Evolutionary conservation across 306 rosid genomes (phyloP).

Genomic region (Prunus mume): DNA sequence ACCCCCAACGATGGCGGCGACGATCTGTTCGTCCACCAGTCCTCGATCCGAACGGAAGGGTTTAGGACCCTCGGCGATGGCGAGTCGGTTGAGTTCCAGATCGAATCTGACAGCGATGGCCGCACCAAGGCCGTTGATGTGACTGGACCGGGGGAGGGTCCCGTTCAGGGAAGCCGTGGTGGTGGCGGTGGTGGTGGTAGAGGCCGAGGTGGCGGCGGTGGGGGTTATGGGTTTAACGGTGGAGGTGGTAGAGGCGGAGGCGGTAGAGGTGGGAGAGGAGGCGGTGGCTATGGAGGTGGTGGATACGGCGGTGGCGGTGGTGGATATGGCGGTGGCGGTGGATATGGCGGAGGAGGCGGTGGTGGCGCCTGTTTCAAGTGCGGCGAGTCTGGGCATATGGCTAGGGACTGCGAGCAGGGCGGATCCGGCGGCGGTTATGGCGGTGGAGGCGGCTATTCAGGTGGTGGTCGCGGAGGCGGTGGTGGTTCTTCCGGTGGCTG

Average conservation of each 20-base stretch:
- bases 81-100: slow-evolving; percentile 63
- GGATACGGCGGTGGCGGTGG: slow-evolving; percentile 20
- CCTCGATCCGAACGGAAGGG: slow-evolving; percentile 71
- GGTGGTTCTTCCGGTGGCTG: slow-evolving; percentile 37
- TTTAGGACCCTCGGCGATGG: slow-evolving; percentile 80
- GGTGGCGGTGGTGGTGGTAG: slow-evolving; percentile 32
- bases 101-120: slow-evolving; percentile 58
- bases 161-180: slow-evolving; percentile 63
- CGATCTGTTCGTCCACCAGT: slow-evolving; percentile 83
- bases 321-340: slow-evolving; percentile 38
- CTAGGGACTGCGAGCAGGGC: slow-evolving; percentile 43
- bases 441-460: slow-evolving; percentile 23
- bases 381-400: slow-evolving; percentile 47
- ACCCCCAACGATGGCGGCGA: slow-evolving; percentile 76
- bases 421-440: slow-evolving; percentile 30
- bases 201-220: slow-evolving; percentile 26
- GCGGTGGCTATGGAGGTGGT: slow-evolving; percentile 24
- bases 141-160: slow-evolving; percentile 57
- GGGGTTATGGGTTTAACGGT: slow-evolving; percentile 20
- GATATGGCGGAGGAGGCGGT: slow-evolving; percentile 22
- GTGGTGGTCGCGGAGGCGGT: slow-evolving; percentile 45
- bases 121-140: slow-evolving; percentile 88
- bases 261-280: slow-evolving; percentile 11
- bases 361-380: slow-evolving; percentile 51
- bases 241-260: slow-evolving; percentile 17